Evolutionary conservation across 176 grass and related monocot species (phyloP), one percentile per base, ranked within the genome.

Genomic region (Triticum monococcum): DNA sequence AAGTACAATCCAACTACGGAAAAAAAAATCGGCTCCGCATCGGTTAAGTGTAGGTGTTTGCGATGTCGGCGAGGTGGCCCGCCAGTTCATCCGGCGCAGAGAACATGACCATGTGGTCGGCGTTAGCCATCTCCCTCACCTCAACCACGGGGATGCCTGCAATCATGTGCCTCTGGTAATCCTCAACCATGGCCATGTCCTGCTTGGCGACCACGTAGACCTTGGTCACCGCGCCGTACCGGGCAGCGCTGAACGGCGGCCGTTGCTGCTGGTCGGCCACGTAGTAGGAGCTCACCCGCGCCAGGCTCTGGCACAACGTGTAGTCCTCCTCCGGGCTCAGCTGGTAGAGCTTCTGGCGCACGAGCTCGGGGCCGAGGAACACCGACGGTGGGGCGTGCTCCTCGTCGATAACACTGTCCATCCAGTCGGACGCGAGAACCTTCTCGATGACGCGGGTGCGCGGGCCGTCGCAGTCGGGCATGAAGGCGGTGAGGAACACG

Each of bases 91-190:
- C 32, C 2, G 95, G 91, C 20, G 43, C n/a, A 1, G 95, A 97
- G 56, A 97, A 26, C 95, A 97, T 95, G 17, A 75, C 69, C 95
- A 95, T 93, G 63, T 97, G 95, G 68, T 97, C 95, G 2, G 92
- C 81, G 13, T 32, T 8, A 10, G 86, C 64, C 13, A 89, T 91
- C 81, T 85, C 85, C 85, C 81, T 89, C 13, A 93, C 92, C 78
- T 91, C 91, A 5, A 61, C 77, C n/a, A 86, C 79, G 0, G 64
- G 66, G 20, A 68, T 45, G n/a, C 20, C 76, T n/a, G 88, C 38
- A 20, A 93, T 79, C 90, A 97, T 93, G 72, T 16, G 22, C 37
- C 68, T 75, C 71, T 97, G 92, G 72, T 82, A 81, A 1, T 48
- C n/a, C 20, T 59, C 80, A 3, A 63, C 2, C 4, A 91, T 92